A percentile compares a stretch with the other conserved stretches of the same genome.
phyloP scores from a whole-genome alignment of 192 early-diverging fungal species.

The Paraglomus brasilianum region DNA sequence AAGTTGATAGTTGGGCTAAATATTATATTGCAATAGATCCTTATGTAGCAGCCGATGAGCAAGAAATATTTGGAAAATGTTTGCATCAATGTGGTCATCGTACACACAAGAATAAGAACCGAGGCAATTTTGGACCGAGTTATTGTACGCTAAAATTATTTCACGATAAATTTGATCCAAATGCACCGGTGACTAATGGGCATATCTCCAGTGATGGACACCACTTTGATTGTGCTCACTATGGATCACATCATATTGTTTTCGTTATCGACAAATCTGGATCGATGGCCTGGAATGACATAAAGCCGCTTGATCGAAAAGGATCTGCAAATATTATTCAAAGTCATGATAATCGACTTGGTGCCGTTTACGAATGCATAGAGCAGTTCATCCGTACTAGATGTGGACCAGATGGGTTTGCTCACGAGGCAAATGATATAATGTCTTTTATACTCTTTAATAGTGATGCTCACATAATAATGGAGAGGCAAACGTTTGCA shows the following conservation, averaged over 20 bases:
- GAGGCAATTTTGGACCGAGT: not conserved
- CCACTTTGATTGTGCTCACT: conserved; percentile 27
- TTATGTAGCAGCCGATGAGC: conserved; percentile 12
- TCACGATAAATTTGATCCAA: conserved; percentile 6
- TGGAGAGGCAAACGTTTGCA: conserved; percentile 25
- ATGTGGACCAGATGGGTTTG: not conserved
- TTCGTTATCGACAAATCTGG: conserved; percentile 30
- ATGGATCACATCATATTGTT: conserved; percentile 21
- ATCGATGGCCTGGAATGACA: conserved; percentile 26
- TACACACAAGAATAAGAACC: not conserved
- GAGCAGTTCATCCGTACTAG: conserved; percentile 12
- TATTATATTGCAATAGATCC: conserved; percentile 16
- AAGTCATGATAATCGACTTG: conserved; percentile 34
- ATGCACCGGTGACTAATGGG: conserved; percentile 8
- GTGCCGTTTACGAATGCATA: conserved; percentile 32
- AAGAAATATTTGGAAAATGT: conserved; percentile 26
- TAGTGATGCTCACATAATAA: not conserved
- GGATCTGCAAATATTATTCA: too few relatives aligned
- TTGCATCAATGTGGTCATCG: conserved; percentile 30
- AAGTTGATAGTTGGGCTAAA: too few relatives aligned
- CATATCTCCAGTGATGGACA: conserved; percentile 32
- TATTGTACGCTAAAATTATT: conserved; percentile 25
- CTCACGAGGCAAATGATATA: conserved; percentile 10
- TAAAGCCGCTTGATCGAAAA: conserved; percentile 9
- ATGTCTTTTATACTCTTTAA: conserved; percentile 29